Base-by-base conservation (phyloP, 306 rosid species). In the Notholithocarpus densiflorus region DNA sequence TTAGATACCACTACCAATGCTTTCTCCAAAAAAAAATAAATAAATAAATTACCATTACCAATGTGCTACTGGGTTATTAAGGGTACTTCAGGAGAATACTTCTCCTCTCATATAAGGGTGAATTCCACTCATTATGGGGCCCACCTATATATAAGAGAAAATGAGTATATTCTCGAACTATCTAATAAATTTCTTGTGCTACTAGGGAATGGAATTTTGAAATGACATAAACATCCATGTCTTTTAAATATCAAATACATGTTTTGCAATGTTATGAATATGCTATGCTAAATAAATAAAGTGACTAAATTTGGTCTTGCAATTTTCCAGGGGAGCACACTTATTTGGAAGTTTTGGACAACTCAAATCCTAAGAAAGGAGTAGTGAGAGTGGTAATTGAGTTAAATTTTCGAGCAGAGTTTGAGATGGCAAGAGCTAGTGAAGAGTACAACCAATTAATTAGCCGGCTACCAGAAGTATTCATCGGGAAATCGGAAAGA, bases 401-500 rank as follows among this genome's bases (percentile, higher is more conserved):
- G 84, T 71, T 90, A 34, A 90, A 83, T 64, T 88, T 94, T 73
- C 53, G 92, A 76, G 93, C 80, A 0, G 97, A 94, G 81, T 94
- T 94, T 54, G 93, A 92, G 86, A 92, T 94, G 92, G 94, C 91
- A 14, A 79, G 89, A 17, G 93, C 86, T 1, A 86, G 82, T 18
- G 87, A 92, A 64, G 91, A 94, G 14, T 94, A 92, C 89, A 87
- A 83, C 59, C 70, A 43, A 52, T 73, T 94, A 77, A 75, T 89
- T 3, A 81, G 77, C 66, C 82, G 77, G 56, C 77, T 94, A 55
- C 97, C 98, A 0, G 91, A 89, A 80, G 85, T 92, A 2, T 94
- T 74, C 73, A 86, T 94, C 3, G 98, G 98, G 31, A 92, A 92
- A 84, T 2, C 90, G 6, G 97, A 92, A 74, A 90, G 89, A 10